Evolutionary conservation across 1,284 basidiomycete species (phyloP).

Genomic region (Irpex rosettiformis): DNA sequence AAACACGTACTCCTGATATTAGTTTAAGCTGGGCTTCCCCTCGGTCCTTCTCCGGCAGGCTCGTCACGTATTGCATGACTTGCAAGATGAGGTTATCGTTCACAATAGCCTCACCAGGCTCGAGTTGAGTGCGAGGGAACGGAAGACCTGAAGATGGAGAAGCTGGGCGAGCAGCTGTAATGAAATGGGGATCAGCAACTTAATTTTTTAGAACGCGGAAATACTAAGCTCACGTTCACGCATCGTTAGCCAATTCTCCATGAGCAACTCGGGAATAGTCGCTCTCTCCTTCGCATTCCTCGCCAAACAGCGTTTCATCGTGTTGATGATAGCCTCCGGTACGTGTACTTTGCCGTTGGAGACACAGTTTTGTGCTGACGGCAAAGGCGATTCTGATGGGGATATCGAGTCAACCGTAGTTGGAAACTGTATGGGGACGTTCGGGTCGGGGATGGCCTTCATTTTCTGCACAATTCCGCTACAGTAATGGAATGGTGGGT

Average conservation of each 20-base stretch:
- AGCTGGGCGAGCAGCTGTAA: background rate
- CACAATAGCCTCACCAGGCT: conserved; percentile 56
- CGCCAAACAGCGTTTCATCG: conserved; percentile 72
- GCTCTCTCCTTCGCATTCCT: conserved; percentile 75
- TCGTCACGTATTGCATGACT: conserved; percentile 62
- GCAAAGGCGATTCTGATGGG: background rate
- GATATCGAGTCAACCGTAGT: conserved; percentile 50
- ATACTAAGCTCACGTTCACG: conserved; percentile 39
- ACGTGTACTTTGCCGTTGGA: conserved; percentile 52
- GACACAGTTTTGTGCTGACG: background rate
- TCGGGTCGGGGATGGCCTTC: conserved; percentile 79
- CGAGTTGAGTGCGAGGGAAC: conserved; percentile 41
- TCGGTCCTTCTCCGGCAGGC: conserved; percentile 26
- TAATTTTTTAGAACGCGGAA: background rate
- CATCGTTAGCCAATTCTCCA: conserved; percentile 65
- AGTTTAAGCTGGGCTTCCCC: background rate
- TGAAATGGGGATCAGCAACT: conserved; percentile 19
- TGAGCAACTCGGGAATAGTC: conserved; percentile 75
- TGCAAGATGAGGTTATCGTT: conserved; percentile 74
- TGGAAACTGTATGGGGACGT: conserved; percentile 74
- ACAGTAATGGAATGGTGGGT: conserved; percentile 88
- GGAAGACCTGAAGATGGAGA: conserved; percentile 15
- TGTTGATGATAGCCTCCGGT: conserved; percentile 63
- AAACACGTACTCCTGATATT: background rate
- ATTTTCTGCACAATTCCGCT: conserved; percentile 77